Conservation (phyloP, 2,329 filamentous ascomycete species). For the Elsinoe perseae region DNA sequence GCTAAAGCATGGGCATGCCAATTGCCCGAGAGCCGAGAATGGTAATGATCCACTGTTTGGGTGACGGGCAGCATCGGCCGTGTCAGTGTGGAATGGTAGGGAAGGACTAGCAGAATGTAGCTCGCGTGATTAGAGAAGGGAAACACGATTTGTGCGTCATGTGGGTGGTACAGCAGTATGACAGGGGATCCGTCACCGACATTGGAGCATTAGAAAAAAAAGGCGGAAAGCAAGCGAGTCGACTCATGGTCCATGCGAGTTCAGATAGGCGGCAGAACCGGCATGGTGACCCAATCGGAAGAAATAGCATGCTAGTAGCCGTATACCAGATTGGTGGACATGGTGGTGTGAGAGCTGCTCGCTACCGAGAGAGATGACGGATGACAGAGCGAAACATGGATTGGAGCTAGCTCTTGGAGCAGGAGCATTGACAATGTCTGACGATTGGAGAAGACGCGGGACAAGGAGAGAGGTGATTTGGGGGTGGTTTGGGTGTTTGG, state of each 20-base stretch:
- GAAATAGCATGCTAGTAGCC: slow-evolving; percentile 9
- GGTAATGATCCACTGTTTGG: background rate
- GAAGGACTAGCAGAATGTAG: background rate
- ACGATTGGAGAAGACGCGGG: background rate
- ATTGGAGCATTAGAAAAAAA: background rate
- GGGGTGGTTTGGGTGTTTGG: no score
- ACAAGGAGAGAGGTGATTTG: no score
- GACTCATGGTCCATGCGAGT: slow-evolving; percentile 2
- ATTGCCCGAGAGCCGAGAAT: slow-evolving; percentile 8
- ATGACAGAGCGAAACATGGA: background rate
- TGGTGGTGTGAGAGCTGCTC: slow-evolving; percentile 1
- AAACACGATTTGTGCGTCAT: slow-evolving; percentile 4
- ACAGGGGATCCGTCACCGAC: background rate
- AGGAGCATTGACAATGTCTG: background rate
- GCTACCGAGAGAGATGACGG: slow-evolving; percentile 5
- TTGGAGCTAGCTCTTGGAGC: background rate
- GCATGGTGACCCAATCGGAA: slow-evolving; percentile 11
- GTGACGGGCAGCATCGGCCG: slow-evolving; percentile 7
- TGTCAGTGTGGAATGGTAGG: background rate
- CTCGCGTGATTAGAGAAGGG: slow-evolving; percentile 6
- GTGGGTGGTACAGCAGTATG: slow-evolving; percentile 4
- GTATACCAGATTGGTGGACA: slow-evolving; percentile 10
- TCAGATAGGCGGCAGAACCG: slow-evolving; percentile 10
- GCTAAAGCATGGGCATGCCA: slow-evolving; percentile 11
- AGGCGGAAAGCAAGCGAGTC: slow-evolving; percentile 4